phyloP scores from a whole-genome alignment of 208 protist species.

The Crithidia acanthocephali region DNA sequence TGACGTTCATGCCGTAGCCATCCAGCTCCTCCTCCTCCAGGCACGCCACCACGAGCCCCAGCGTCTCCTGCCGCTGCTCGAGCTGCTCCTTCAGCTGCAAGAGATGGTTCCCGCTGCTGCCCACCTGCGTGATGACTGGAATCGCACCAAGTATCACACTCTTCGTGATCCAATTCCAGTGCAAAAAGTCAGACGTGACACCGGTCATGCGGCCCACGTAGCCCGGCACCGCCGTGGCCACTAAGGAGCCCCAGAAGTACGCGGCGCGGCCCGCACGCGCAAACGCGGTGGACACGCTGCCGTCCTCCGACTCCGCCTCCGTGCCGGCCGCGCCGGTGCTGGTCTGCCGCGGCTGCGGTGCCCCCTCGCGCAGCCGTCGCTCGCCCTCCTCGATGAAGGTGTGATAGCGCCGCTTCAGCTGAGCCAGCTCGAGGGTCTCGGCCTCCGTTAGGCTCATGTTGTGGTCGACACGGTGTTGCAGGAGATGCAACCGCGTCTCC shows the following conservation, averaged over 20 bases:
- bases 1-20: conserved; percentile 79
- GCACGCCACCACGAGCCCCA: conserved; percentile 84
- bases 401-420: conserved; percentile 55
- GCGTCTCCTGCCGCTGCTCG: conserved; percentile 37
- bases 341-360: conserved; percentile 1
- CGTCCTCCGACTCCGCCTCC: background rate
- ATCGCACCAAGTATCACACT: conserved; percentile 83
- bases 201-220: conserved; percentile 80
- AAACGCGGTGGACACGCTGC: conserved; percentile 36
- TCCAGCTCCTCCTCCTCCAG: conserved; percentile 77
- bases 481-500: conserved; percentile 44
- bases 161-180: conserved; percentile 88
- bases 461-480: conserved; percentile 31
- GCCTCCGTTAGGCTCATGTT: conserved; percentile 33
- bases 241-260: conserved; percentile 85
- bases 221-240: conserved; percentile 80
- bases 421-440: conserved; percentile 49
- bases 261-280: conserved; percentile 56
- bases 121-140: conserved; percentile 82
- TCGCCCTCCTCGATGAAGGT: conserved; percentile 62
- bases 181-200: conserved; percentile 69
- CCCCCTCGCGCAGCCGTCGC: conserved; percentile 36
- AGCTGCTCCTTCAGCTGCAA: conserved; percentile 67
- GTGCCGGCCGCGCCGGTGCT: background rate
- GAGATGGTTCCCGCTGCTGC: conserved; percentile 81